These are phyloP conservation scores for Fallopia convolvulus DNA, from an alignment of 148 eudicot genomes.

Conservation along the genomic window DNA sequence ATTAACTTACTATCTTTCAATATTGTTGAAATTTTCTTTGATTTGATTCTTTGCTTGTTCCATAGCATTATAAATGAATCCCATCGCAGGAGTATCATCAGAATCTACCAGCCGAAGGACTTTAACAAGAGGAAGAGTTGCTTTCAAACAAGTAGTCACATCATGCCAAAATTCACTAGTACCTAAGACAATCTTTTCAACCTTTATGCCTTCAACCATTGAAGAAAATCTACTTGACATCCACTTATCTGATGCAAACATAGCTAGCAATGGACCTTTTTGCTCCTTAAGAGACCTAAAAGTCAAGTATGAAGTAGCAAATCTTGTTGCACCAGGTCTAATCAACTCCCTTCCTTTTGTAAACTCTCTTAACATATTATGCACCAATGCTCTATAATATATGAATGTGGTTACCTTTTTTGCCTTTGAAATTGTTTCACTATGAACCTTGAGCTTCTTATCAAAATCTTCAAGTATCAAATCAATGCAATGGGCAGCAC, in stretches of 20 bases:
- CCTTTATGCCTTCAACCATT: neutral
- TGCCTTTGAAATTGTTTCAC: neutral
- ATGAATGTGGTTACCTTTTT: too few relatives aligned
- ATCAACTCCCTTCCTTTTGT: constrained; percentile 1
- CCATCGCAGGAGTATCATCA: too few relatives aligned
- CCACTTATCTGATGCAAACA: neutral
- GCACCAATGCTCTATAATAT: too few relatives aligned
- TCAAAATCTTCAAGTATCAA: constrained; percentile 12
- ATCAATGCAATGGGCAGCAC: constrained; percentile 13
- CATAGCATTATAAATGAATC: too few relatives aligned
- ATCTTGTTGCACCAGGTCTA: neutral
- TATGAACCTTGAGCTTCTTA: constrained; percentile 6
- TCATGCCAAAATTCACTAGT: neutral
- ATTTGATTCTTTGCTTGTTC: too few relatives aligned
- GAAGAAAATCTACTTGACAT: neutral
- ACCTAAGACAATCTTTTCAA: neutral
- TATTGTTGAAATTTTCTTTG: too few relatives aligned
- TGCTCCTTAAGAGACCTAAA: neutral
- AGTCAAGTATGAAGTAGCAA: neutral
- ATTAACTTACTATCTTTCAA: too few relatives aligned
- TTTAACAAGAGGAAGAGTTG: neutral
- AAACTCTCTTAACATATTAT: neutral
- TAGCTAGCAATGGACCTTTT: neutral
- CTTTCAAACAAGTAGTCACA: neutral
- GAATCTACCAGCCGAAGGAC: neutral